Base-by-base conservation (phyloP, 108 stramenopile species). In the Discostella stelligeroides region DNA sequence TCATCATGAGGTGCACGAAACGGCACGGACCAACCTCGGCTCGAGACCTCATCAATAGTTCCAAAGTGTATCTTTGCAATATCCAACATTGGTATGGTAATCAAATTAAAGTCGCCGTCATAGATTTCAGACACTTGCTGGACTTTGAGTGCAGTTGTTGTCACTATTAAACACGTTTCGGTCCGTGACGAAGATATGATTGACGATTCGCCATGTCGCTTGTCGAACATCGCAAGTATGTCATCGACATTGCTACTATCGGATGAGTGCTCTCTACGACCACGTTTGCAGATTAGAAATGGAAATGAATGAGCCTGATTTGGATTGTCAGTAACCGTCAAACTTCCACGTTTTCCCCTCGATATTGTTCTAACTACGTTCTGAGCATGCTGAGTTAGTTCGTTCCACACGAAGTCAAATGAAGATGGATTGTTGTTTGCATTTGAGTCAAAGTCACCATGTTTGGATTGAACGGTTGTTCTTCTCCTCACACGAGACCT, bases 11-110 rank as follows among this genome's bases (percentile, higher is more conserved):
- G 29, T 12, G 48, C 45, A 9, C n/a, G 14, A 43, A 66, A 78
- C 4, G 76, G 76, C 9, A 78, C 69, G 40, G 76, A 49, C 76
- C 76, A 78, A 14, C 76, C 76, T 12, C 57, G 24, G 42, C 69
- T 70, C 20, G 69, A 70, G 18, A 78, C 76, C 51, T 78, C 76
- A 40, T 78, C 76, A 20, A 78, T 42, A 23, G 76, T 78, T 29
- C 76, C 76, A 30, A 53, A 50, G 15, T 78, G 76, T 27, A 78
- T 70, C 60, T 78, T 78, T 61, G 68, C 53, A 7, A 78, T 14
- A 66, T 78, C 76, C 25, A 66, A 47, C 10, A 78, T 53, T n/a
- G 76, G 76, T 23, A 78, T 37, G 14, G 37, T 48, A 27, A 61
- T 43, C 40, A 70, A 29, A 39, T 4, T 39, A 14, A 47, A 39